Conservation (phyloP, 1,284 basidiomycete species). For the Violaceomyces palustris region DNA sequence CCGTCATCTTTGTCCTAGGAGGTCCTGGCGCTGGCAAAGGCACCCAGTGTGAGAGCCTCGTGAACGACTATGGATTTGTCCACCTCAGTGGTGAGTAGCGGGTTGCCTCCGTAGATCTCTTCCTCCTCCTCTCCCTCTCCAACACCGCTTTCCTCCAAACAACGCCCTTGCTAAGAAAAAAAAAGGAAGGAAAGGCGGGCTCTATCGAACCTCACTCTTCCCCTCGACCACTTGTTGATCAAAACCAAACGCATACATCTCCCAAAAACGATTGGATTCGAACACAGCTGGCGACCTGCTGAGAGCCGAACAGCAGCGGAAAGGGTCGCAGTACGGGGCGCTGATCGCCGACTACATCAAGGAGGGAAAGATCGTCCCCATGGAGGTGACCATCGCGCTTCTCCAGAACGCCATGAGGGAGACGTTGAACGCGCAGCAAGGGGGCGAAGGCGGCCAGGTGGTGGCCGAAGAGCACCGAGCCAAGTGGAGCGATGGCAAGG, state of each 20-base stretch:
- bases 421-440: constrained; percentile 56
- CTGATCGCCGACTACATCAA: constrained; percentile 85
- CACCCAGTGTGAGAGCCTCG: constrained; percentile 84
- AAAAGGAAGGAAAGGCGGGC: too few relatives aligned
- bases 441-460: constrained; percentile 9
- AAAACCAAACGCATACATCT: too few relatives aligned
- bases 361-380: constrained; percentile 91
- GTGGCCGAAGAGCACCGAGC: constrained; percentile 43
- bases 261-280: too few relatives aligned
- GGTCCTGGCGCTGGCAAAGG: constrained; percentile 98
- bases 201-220: too few relatives aligned
- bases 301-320: constrained; percentile 83
- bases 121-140: not conserved
- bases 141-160: too few relatives aligned
- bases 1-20: constrained; percentile 91
- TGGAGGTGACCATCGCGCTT: constrained; percentile 93
- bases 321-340: constrained; percentile 76
- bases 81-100: constrained; percentile 78
- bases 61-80: constrained; percentile 81
- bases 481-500: constrained; percentile 68
- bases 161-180: too few relatives aligned
- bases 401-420: constrained; percentile 85
- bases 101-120: not conserved
- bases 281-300: constrained; percentile 84
- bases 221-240: too few relatives aligned